A percentile compares a stretch with the other conserved stretches of the same genome.
phyloP scores from a whole-genome alignment of 768 basidiomycete species.

The Phaffia australis region DNA sequence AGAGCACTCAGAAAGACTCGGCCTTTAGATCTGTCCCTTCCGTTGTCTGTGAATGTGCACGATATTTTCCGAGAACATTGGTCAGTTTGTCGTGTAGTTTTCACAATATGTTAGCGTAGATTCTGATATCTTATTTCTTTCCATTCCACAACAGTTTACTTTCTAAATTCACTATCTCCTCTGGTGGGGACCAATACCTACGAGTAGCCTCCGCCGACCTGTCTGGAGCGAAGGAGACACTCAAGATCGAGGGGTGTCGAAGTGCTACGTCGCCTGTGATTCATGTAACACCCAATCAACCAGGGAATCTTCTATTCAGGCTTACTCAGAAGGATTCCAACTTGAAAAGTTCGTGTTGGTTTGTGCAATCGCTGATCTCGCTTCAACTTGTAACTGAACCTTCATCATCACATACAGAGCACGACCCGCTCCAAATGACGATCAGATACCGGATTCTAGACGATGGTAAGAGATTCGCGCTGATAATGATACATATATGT shows the following conservation, averaged over 20 bases:
- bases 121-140: constrained; percentile 1
- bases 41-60: constrained; percentile 85
- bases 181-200: constrained; percentile 66
- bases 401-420: background rate
- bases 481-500: background rate
- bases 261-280: constrained; percentile 1
- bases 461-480: constrained; percentile 1
- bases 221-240: constrained; percentile 12
- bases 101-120: background rate
- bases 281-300: constrained; percentile 15
- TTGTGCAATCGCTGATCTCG: background rate
- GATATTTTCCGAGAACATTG: constrained; percentile 84
- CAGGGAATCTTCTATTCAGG: constrained; percentile 18
- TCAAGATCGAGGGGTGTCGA: constrained; percentile 13
- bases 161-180: constrained; percentile 80
- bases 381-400: background rate
- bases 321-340: constrained; percentile 8
- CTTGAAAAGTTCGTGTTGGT: background rate
- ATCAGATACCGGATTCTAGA: constrained; percentile 19
- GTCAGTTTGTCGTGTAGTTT: constrained; percentile 40
- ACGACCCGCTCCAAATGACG: constrained; percentile 20
- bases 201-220: constrained; percentile 44
- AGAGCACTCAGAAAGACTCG: constrained; percentile 51
- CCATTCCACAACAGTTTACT: constrained; percentile 51
- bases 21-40: constrained; percentile 57